phyloP scores from a whole-genome alignment of 192 early-diverging fungal genomes.

The Chytriomyces sp. region DNA sequence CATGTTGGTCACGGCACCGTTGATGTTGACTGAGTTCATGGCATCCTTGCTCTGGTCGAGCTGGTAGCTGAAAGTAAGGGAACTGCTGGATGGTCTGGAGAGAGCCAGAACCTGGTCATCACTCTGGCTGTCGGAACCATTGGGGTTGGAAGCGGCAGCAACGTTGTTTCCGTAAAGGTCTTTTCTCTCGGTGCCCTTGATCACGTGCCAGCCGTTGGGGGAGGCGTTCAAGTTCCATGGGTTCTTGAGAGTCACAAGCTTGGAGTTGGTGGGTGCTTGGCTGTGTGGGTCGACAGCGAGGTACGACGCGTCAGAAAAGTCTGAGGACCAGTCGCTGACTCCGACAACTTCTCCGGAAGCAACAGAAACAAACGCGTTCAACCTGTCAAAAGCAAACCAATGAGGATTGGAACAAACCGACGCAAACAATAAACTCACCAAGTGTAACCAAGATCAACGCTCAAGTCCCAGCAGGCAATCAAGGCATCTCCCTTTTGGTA shows the following conservation, averaged over 20 bases:
- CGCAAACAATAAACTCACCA: no score
- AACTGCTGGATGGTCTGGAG: neutral
- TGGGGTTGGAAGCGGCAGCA: neutral
- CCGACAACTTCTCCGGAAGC: conserved; percentile 8
- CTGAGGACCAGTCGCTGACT: conserved; percentile 14
- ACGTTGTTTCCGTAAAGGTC: conserved; percentile 21
- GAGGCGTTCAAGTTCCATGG: conserved; percentile 42
- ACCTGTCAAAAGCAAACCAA: neutral
- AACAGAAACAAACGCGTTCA: conserved; percentile 24
- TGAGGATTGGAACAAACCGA: neutral
- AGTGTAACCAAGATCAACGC: neutral
- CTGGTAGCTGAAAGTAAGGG: neutral
- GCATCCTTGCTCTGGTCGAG: neutral
- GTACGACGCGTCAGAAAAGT: neutral
- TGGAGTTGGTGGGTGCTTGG: neutral
- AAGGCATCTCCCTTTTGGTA: neutral
- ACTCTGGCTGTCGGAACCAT: neutral
- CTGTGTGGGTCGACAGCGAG: neutral
- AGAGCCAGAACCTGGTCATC: neutral
- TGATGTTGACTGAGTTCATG: neutral
- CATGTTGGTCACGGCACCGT: conserved; percentile 23
- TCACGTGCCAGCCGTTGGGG: conserved; percentile 52
- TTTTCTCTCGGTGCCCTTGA: conserved; percentile 6
- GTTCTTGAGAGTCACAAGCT: conserved; percentile 29
- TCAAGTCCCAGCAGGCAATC: neutral